These are phyloP conservation scores for Scenedesmus sp. DNA, from an alignment of 163 green algal species.

Conservation along the genomic window DNA sequence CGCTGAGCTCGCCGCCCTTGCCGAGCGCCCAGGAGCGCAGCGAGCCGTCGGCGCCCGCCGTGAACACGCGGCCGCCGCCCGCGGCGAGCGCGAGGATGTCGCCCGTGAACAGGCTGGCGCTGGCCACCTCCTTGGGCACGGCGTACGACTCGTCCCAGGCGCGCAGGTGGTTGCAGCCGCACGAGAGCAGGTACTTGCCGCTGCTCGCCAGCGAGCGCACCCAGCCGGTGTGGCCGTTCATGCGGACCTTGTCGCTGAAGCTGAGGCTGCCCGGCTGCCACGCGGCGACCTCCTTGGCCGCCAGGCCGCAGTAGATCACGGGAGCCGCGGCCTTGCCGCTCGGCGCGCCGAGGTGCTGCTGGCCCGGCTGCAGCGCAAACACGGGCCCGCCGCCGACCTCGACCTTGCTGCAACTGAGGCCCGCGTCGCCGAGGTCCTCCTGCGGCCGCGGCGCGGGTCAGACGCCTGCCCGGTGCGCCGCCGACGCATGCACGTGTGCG, in stretches of 20 bases:
- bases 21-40: constrained; percentile 50
- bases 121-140: constrained; percentile 65
- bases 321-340: constrained; percentile 1
- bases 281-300: constrained; percentile 39
- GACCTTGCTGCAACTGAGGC: neutral
- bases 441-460: no score
- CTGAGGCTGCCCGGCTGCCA: constrained; percentile 17
- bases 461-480: no score
- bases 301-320: constrained; percentile 37
- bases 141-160: constrained; percentile 79
- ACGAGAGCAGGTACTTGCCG: constrained; percentile 56
- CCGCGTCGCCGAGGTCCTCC: no score
- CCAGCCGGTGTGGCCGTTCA: constrained; percentile 49
- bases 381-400: constrained; percentile 39
- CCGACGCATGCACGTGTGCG: neutral
- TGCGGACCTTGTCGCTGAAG: constrained; percentile 41
- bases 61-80: constrained; percentile 63
- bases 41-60: constrained; percentile 58
- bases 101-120: constrained; percentile 66
- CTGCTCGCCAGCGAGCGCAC: constrained; percentile 38
- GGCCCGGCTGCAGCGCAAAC: constrained; percentile 31
- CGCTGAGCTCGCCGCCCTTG: constrained; percentile 57
- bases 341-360: constrained; percentile 12
- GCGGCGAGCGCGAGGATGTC: constrained; percentile 78
- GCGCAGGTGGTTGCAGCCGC: constrained; percentile 75